phyloP scores from a whole-genome alignment of 192 early-diverging fungal species.

The Piromyces finnis region DNA sequence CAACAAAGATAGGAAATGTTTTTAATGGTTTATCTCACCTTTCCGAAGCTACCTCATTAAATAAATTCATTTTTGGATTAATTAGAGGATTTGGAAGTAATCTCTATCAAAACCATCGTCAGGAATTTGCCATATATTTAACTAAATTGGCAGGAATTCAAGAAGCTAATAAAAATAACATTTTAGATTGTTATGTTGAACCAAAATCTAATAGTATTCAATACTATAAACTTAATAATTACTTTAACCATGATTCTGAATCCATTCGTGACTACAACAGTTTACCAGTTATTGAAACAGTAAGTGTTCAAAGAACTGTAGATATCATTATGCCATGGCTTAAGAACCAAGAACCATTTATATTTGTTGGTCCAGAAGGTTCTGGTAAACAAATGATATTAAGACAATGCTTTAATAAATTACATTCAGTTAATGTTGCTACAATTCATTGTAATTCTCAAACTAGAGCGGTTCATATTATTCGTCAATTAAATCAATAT shows the following conservation, averaged over 20 bases:
- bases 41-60: slow-evolving; percentile 1
- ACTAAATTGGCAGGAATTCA: slow-evolving; percentile 18
- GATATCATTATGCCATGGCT: slow-evolving; percentile 34
- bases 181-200: slow-evolving; percentile 20
- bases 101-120: slow-evolving; percentile 13
- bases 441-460: slow-evolving; percentile 38
- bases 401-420: slow-evolving; percentile 21
- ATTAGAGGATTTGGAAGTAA: slow-evolving; percentile 31
- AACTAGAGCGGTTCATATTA: slow-evolving; percentile 23
- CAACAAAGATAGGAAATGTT: slow-evolving; percentile 24
- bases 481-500: slow-evolving; percentile 26
- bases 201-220: slow-evolving; percentile 6
- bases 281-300: slow-evolving; percentile 24
- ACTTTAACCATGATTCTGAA: slow-evolving; percentile 11
- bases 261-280: neutral
- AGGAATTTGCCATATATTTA: slow-evolving; percentile 22
- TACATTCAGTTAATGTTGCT: slow-evolving; percentile 15
- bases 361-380: slow-evolving; percentile 34
- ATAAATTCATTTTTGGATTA: slow-evolving; percentile 19
- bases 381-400: slow-evolving; percentile 32
- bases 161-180: slow-evolving; percentile 16
- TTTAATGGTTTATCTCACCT: slow-evolving; percentile 30
- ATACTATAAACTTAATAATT: slow-evolving; percentile 13
- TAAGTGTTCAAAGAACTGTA: slow-evolving; percentile 17
- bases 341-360: slow-evolving; percentile 14